Percentiles rank a stretch among this genome's conserved stretches.
These are phyloP conservation scores for Cetradonia linearis DNA, from an alignment of 495 filamentous ascomycete genomes.

Conservation along the genomic window DNA sequence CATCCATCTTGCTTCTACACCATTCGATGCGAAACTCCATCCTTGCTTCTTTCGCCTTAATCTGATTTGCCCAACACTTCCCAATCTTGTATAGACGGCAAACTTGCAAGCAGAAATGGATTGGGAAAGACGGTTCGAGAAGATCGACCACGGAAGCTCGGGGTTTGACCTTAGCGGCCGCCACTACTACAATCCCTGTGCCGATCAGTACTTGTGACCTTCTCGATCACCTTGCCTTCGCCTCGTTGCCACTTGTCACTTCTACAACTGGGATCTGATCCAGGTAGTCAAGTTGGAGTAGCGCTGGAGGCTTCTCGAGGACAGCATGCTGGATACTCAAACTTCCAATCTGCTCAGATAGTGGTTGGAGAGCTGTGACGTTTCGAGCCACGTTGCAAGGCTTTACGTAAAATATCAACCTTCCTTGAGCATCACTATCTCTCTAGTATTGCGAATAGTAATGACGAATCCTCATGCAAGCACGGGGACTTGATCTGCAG, in stretches of 20 bases:
- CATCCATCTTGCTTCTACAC: neutral
- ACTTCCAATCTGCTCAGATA: neutral
- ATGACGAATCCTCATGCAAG: neutral
- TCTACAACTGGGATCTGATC: neutral
- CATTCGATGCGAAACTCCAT: neutral
- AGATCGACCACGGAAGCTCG: conserved; percentile 10
- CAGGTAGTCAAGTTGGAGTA: no score
- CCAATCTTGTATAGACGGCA: neutral
- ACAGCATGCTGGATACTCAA: neutral
- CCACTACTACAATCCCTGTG: neutral
- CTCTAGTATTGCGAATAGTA: neutral
- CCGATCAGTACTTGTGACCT: neutral
- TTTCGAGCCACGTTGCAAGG: neutral
- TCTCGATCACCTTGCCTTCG: neutral
- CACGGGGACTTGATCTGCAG: neutral
- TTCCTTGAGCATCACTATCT: neutral
- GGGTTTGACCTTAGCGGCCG: conserved; percentile 8
- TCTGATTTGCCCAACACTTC: neutral
- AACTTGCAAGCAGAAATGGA: neutral
- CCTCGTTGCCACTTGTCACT: no score
- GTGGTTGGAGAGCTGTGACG: neutral
- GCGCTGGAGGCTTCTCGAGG: neutral
- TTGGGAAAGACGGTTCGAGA: neutral
- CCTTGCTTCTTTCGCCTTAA: neutral
- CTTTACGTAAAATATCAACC: neutral